Conservation (phyloP, 2,329 filamentous ascomycete species). For the Colletotrichum viniferum region DNA sequence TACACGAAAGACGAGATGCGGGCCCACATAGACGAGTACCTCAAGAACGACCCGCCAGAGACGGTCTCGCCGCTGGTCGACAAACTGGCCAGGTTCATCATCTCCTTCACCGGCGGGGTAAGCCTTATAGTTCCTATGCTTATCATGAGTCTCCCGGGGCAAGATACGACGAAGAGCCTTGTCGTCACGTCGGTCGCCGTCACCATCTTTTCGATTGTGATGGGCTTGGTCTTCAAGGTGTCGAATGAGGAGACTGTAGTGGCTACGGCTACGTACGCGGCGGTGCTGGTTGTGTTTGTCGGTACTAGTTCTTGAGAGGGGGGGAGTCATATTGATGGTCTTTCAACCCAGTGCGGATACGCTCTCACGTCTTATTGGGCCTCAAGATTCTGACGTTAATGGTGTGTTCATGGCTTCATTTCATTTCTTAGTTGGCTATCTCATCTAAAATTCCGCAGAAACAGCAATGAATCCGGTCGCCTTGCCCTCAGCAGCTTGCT, state of each 20-base stretch:
- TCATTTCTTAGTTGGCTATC: neutral
- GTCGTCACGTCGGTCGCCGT: neutral
- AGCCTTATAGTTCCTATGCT: neutral
- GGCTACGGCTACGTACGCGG: neutral
- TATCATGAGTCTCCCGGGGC: neutral
- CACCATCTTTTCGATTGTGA: neutral
- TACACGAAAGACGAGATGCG: neutral
- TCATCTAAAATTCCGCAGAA: neutral
- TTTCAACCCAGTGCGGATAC: rapidly evolving
- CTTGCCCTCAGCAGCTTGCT: slow-evolving; percentile 16
- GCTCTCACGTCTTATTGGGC: neutral
- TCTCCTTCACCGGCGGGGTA: neutral
- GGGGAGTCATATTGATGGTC: too few relatives aligned
- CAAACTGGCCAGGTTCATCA: neutral
- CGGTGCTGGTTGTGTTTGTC: neutral
- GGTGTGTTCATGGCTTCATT: neutral
- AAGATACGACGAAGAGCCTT: neutral
- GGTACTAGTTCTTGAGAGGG: neutral
- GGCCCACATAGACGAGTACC: neutral
- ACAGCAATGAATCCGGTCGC: slow-evolving; percentile 11
- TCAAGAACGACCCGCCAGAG: neutral
- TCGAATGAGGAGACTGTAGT: neutral
- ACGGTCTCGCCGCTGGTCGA: neutral
- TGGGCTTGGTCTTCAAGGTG: neutral
- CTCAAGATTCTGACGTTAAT: neutral